phyloP scores from a whole-genome alignment of 1,139 yeast genomes.

The Yamadazyma aaseri region DNA sequence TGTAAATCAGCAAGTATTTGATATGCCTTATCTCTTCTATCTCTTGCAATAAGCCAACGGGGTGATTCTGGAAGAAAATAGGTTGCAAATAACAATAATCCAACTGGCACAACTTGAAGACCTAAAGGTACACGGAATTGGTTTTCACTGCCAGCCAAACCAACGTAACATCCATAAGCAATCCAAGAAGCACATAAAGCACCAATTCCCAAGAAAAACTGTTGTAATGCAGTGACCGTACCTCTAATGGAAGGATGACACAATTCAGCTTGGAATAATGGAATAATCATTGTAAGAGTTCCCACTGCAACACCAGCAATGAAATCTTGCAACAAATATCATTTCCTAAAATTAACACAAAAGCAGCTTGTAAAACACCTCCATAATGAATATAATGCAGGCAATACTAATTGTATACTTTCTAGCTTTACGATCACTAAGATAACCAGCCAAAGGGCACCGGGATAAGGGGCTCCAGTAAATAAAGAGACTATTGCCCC shows the following conservation, averaged over 20 bases:
- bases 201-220: conserved; percentile 24
- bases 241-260: conserved; percentile 25
- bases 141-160: conserved; percentile 17
- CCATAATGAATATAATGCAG: conserved; percentile 20
- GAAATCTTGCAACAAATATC: conserved; percentile 25
- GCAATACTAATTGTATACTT: conserved; percentile 19
- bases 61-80: conserved; percentile 61
- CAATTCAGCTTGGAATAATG: conserved; percentile 22
- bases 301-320: conserved; percentile 23
- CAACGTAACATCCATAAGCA: conserved; percentile 23
- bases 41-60: conserved; percentile 46
- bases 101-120: conserved; percentile 21
- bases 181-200: conserved; percentile 25
- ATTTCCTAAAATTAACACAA: conserved; percentile 18
- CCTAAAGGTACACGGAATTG: conserved; percentile 22
- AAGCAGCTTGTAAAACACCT: conserved; percentile 24
- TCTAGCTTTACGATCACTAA: conserved; percentile 21
- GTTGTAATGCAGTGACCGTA: conserved; percentile 22
- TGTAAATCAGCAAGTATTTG: conserved; percentile 22
- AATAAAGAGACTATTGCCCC: conserved; percentile 27
- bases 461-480: conserved; percentile 29
- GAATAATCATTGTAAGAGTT: conserved; percentile 20
- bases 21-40: conserved; percentile 36
- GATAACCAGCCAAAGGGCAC: conserved; percentile 22
- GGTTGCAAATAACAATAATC: conserved; percentile 19